Evolutionary conservation across 2,329 filamentous ascomycete genomes (phyloP), one percentile per base, ranked within the genome.

Genomic region (Fusarium xyrophilum): DNA sequence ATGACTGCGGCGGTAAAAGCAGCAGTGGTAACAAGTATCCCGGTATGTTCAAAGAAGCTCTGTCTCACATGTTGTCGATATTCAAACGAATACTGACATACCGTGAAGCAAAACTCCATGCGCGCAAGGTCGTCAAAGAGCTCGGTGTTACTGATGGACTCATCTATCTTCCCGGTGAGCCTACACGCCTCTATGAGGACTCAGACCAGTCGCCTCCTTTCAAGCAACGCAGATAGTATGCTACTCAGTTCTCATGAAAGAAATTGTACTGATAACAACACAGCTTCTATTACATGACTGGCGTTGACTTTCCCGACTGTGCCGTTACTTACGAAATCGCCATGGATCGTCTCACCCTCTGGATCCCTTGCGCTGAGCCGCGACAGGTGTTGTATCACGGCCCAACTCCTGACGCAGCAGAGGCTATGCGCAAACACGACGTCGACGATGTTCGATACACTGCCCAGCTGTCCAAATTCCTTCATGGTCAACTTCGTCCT

Each of bases 391-490:
- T 92, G 50, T 93, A 86, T 84, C 87, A 86, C 73, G 90, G 90
- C 19, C 82, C 82, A 35, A 86, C 84, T 25, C 89, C 89, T 0
- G 85, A 83, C 13, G 80, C 83, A 14, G 84, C 89, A 17, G 87
- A 92, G 60, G 90, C 89, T 60, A 80, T 86, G 68, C 81, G 80
- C 5, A 82, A 80, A 56, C 89, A 89, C 70, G 89, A 95, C 68
- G 85, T 95, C 56, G 91, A 95, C 75, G 84, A 87, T 42, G 92
- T 93, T 21, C 84, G 86, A 63, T 90, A 89, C 75, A 83, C 81
- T 43, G 78, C 77, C 21, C 86, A 88, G 69, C 80, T 92, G 35
- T 76, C 77, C 56, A 77, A 79, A 67, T 81, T 80, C 53, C 78
- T 88, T 19, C 70, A 78, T 38, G 76, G 69, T 38, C 73, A 76